Conservation (phyloP, 2,329 filamentous ascomycete species). For the Alternaria longipes region DNA sequence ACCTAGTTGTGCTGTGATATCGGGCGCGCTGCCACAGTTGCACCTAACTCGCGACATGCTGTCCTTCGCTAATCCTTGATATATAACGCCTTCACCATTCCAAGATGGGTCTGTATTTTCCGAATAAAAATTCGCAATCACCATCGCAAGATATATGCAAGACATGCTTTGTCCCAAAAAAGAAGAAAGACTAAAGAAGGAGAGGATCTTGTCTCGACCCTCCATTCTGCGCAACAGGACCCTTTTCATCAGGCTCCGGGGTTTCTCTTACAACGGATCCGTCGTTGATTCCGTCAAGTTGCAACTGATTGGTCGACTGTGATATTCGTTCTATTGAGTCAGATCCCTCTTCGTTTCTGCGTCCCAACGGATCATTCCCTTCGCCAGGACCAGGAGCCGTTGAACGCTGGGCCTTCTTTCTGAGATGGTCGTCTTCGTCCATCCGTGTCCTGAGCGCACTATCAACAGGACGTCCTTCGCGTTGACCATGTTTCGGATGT, state of each 20-base stretch:
- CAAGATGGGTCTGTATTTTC: neutral
- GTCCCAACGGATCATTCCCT: neutral
- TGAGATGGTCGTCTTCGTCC: slow-evolving; percentile 4
- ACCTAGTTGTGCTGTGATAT: neutral
- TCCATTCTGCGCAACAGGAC: slow-evolving; percentile 65
- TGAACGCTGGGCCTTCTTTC: neutral
- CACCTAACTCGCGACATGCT: neutral
- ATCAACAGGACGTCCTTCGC: neutral
- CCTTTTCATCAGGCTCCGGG: slow-evolving; percentile 11
- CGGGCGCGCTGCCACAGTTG: neutral
- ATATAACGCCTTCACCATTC: slow-evolving; percentile 15
- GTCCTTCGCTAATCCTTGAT: neutral
- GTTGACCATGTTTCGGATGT: neutral
- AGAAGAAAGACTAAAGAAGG: neutral
- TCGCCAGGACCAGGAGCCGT: neutral
- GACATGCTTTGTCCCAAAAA: neutral
- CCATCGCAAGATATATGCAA: neutral
- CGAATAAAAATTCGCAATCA: neutral
- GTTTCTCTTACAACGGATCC: slow-evolving; percentile 15
- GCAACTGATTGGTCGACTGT: slow-evolving; percentile 16
- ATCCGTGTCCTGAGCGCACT: neutral
- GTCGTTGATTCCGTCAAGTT: slow-evolving; percentile 4
- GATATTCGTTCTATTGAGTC: slow-evolving; percentile 19
- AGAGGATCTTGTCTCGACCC: neutral
- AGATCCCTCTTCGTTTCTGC: neutral